These are phyloP conservation scores for Pyrenophora seminiperda DNA, from an alignment of 2,329 filamentous ascomycete genomes.

Conservation along the genomic window DNA sequence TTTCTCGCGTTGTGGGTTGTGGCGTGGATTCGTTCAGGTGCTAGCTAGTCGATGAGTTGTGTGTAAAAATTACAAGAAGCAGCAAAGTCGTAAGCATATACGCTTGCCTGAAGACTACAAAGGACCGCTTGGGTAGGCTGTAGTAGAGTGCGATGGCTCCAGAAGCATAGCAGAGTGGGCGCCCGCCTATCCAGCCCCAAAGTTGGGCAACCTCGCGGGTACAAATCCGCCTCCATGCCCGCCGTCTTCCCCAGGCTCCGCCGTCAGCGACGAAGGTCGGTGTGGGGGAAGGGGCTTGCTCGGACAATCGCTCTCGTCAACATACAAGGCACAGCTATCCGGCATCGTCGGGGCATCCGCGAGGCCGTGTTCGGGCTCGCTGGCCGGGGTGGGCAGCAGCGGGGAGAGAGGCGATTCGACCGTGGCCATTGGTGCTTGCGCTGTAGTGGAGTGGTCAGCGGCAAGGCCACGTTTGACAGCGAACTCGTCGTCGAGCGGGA, in stretches of 20 bases:
- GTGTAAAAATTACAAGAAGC: no score
- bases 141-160: no score
- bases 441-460: slow-evolving; percentile 24
- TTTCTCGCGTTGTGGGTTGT: no score
- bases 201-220: slow-evolving; percentile 44
- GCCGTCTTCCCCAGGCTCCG: slow-evolving; percentile 11
- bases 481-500: slow-evolving; percentile 92
- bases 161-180: no score
- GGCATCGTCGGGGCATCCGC: slow-evolving; percentile 38
- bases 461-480: slow-evolving; percentile 60
- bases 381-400: slow-evolving; percentile 23
- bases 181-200: slow-evolving; percentile 14
- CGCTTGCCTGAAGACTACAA: not conserved
- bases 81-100: not conserved
- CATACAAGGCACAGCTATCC: slow-evolving; percentile 37
- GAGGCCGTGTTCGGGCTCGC: slow-evolving; percentile 18
- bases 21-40: no score
- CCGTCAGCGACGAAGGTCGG: slow-evolving; percentile 26
- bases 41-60: no score
- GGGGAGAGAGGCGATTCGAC: slow-evolving; percentile 22
- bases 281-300: slow-evolving; percentile 37
- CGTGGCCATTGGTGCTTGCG: slow-evolving; percentile 12
- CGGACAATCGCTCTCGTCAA: slow-evolving; percentile 37
- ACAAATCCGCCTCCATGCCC: slow-evolving; percentile 33
- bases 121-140: no score